A percentile compares a stretch with the other conserved stretches of the same genome.
Evolutionary conservation across 2,329 filamentous ascomycete genomes (phyloP).

Genomic region (Cladorrhinum sp.): DNA sequence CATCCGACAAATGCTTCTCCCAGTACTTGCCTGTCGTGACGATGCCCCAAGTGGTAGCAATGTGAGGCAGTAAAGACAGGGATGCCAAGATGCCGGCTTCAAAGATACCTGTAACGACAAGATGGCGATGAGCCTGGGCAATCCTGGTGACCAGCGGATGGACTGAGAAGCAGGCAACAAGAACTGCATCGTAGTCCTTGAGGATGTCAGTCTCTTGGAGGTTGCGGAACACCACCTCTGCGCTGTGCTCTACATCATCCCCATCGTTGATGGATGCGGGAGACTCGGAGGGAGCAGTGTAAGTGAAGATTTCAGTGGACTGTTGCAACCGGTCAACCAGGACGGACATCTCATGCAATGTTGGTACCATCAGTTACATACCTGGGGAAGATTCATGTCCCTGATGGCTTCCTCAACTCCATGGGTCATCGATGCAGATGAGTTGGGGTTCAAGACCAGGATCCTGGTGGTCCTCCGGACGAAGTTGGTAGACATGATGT

Average conservation of each 20-base stretch:
- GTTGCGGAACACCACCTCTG: conserved; percentile 57
- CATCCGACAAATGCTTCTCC: conserved; percentile 67
- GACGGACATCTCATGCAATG: not conserved
- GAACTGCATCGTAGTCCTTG: conserved; percentile 64
- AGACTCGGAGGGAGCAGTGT: conserved; percentile 61
- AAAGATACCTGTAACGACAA: conserved; percentile 77
- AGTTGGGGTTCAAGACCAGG: conserved; percentile 78
- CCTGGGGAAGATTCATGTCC: conserved; percentile 38
- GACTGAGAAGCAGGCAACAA: conserved; percentile 85
- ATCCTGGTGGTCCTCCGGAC: conserved; percentile 45
- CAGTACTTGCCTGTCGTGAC: conserved; percentile 84
- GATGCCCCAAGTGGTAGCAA: conserved; percentile 68
- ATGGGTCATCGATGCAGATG: conserved; percentile 67
- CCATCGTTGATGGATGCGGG: conserved; percentile 77
- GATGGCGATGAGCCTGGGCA: conserved; percentile 27
- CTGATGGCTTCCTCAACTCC: conserved; percentile 54
- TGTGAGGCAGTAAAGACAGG: conserved; percentile 47
- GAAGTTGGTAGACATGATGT: conserved; percentile 30
- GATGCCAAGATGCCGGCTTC: conserved; percentile 72
- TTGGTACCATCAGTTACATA: conserved; percentile 25
- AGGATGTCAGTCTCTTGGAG: conserved; percentile 41
- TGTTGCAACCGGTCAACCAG: conserved; percentile 26
- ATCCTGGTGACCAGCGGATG: conserved; percentile 71
- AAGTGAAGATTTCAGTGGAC: conserved; percentile 54
- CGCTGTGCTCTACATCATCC: conserved; percentile 62